These are phyloP conservation scores for Athelia sp. DNA, from an alignment of 1,284 basidiomycete genomes.

Conservation along the genomic window DNA sequence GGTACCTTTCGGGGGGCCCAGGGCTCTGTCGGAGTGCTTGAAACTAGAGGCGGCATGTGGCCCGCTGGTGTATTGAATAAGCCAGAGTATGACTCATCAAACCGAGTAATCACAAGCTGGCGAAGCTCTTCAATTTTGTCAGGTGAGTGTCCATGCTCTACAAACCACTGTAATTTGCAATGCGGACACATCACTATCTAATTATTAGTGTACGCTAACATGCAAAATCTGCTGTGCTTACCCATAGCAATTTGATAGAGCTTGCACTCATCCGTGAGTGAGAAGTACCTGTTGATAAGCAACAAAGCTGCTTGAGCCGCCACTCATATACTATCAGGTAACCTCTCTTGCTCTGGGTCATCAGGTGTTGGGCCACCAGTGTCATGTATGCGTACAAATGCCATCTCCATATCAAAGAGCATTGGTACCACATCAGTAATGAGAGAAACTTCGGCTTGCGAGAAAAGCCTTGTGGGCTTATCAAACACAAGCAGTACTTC, in stretches of 20 bases:
- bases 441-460: constrained; percentile 14
- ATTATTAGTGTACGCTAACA: no score
- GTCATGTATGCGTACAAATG: constrained; percentile 8
- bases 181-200: background rate
- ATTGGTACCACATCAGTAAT: constrained; percentile 16
- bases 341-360: no score
- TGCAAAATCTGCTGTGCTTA: no score
- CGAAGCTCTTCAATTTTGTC: background rate
- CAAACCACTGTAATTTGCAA: background rate
- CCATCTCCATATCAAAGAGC: constrained; percentile 12
- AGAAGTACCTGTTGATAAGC: constrained; percentile 16
- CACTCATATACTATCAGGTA: no score
- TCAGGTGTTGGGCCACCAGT: no score
- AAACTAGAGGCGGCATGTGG: no score
- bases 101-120: background rate
- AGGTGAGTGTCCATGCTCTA: background rate
- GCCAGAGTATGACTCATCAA: background rate
- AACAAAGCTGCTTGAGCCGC: constrained; percentile 12
- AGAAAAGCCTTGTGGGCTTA: constrained; percentile 14
- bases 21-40: no score
- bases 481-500: constrained; percentile 10
- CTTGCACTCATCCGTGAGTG: constrained; percentile 16
- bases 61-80: no score
- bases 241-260: constrained; percentile 18
- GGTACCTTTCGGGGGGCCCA: no score